These are phyloP conservation scores for Aspergillus fischeri DNA, from an alignment of 2,329 filamentous ascomycete genomes.

Conservation along the genomic window DNA sequence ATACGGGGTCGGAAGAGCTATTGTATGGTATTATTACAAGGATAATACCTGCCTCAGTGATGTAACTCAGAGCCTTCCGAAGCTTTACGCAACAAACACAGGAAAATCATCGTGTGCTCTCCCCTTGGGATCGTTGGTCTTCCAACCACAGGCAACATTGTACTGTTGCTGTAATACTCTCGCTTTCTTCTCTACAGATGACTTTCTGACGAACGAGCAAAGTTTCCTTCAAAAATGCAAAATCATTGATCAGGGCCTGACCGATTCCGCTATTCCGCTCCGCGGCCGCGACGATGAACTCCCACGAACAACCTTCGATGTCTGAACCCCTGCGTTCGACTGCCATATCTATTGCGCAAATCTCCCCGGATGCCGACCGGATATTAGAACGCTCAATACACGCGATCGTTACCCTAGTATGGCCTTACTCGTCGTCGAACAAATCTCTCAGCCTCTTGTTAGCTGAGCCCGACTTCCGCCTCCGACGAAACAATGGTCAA, in stretches of 20 bases:
- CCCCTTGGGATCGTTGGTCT: not conserved
- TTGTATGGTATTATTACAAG: not conserved
- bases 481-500: constrained; percentile 73
- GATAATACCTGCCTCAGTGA: not conserved
- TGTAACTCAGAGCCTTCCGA: not conserved
- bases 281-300: constrained; percentile 27
- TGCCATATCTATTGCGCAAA: constrained; percentile 37
- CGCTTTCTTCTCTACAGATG: not conserved
- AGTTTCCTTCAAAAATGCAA: constrained; percentile 2
- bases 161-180: not conserved
- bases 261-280: constrained; percentile 9
- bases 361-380: constrained; percentile 34
- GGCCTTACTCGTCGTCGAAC: constrained; percentile 82
- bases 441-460: constrained; percentile 73
- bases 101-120: not conserved
- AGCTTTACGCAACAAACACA: not conserved
- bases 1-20: not conserved
- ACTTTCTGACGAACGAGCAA: not conserved
- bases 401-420: constrained; percentile 77
- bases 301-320: constrained; percentile 18
- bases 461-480: constrained; percentile 76
- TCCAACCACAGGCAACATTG: not conserved
- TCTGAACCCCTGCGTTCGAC: constrained; percentile 21
- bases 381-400: constrained; percentile 45
- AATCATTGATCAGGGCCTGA: constrained; percentile 7